These are phyloP conservation scores for Carex cristatella DNA, from an alignment of 176 grass and related monocot species.

Conservation along the genomic window DNA sequence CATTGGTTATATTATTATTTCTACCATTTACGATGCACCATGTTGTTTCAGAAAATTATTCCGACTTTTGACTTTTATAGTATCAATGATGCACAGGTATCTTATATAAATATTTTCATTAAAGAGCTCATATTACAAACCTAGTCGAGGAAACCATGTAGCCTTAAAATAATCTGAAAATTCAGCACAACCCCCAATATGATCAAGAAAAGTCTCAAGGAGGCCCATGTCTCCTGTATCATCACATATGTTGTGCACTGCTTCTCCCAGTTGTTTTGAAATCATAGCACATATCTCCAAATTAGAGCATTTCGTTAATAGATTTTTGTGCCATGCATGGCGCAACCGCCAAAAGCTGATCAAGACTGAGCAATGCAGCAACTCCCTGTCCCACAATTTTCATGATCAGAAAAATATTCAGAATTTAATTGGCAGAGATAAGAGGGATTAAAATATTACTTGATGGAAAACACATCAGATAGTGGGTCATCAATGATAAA, in stretches of 20 bases:
- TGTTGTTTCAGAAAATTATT: neutral
- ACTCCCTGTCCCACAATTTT: constrained; percentile 44
- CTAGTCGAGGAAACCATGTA: constrained; percentile 67
- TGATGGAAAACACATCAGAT: constrained; percentile 61
- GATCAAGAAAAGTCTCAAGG: constrained; percentile 56
- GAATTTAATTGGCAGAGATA: neutral
- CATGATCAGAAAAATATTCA: neutral
- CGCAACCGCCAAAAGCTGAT: constrained; percentile 71
- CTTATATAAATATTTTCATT: constrained; percentile 10
- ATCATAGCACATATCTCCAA: constrained; percentile 40
- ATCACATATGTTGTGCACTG: constrained; percentile 51
- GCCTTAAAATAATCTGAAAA: constrained; percentile 86
- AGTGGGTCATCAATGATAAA: constrained; percentile 92
- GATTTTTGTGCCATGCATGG: constrained; percentile 75
- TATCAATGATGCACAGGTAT: constrained; percentile 3
- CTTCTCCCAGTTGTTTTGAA: constrained; percentile 49
- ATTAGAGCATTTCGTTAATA: constrained; percentile 58
- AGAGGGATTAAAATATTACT: constrained; percentile 30
- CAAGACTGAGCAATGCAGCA: constrained; percentile 74
- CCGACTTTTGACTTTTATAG: neutral
- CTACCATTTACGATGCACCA: neutral
- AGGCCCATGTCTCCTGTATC: constrained; percentile 51
- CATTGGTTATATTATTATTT: neutral
- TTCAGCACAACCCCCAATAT: constrained; percentile 57
- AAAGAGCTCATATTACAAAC: constrained; percentile 41